phyloP scores from a whole-genome alignment of 176 grass and related monocot genomes.

The Urochloa ruziziensis region DNA sequence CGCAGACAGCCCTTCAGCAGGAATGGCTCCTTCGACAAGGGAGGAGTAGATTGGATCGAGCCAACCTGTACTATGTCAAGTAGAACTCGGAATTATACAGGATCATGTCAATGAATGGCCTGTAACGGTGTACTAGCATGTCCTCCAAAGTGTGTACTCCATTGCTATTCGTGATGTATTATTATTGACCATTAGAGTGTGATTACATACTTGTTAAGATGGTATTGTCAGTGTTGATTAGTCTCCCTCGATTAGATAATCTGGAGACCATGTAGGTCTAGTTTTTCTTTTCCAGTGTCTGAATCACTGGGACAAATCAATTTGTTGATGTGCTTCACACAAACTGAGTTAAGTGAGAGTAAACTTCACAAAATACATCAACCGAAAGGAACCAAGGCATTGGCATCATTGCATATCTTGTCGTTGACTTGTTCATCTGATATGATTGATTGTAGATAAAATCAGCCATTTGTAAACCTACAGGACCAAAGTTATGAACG shows the following conservation, averaged over 20 bases:
- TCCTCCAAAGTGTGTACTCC: background rate
- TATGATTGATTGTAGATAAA: background rate
- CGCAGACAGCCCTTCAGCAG: conserved; percentile 72
- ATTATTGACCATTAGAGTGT: conserved; percentile 15
- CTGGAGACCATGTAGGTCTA: background rate
- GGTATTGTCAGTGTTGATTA: background rate
- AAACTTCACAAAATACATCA: background rate
- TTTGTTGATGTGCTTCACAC: background rate
- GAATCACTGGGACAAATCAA: background rate
- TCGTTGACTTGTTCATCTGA: background rate
- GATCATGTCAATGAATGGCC: background rate
- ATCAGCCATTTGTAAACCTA: background rate
- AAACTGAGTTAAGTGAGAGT: background rate
- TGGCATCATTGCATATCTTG: background rate
- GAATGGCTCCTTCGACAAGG: conserved; percentile 69
- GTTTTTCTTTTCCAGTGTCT: background rate
- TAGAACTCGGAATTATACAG: background rate
- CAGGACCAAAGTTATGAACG: background rate
- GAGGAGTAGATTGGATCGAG: conserved; percentile 50
- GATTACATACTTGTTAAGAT: background rate
- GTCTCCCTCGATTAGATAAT: background rate
- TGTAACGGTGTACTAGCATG: conserved; percentile 12
- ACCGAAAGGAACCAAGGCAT: background rate
- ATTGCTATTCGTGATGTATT: background rate
- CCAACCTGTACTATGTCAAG: background rate